Evolutionary conservation across 129 eudicot species (phyloP).

Genomic region (Artemisia tridentata): DNA sequence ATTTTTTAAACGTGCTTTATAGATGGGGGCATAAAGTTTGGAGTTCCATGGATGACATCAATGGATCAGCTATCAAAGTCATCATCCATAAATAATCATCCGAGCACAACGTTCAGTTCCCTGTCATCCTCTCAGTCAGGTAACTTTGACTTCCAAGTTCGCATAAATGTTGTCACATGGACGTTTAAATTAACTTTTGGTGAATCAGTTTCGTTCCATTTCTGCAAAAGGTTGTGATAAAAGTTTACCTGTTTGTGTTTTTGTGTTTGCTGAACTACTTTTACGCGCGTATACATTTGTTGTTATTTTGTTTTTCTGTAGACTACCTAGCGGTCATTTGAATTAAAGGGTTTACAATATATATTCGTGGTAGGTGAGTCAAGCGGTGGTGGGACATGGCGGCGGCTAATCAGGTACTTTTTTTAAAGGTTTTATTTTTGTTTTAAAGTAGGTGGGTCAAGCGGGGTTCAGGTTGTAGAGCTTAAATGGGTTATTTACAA

Average conservation of each 20-base stretch:
- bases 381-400: too few relatives aligned
- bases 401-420: too few relatives aligned
- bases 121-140: conserved; percentile 61
- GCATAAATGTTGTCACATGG: not conserved
- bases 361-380: too few relatives aligned
- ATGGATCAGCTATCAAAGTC: conserved; percentile 19
- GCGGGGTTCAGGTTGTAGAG: too few relatives aligned
- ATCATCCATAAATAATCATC: conserved; percentile 54
- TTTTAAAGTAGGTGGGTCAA: too few relatives aligned
- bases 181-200: too few relatives aligned
- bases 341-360: too few relatives aligned
- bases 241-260: not conserved
- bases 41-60: conserved; percentile 46
- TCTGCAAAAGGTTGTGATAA: not conserved
- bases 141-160: conserved; percentile 22
- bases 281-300: not conserved
- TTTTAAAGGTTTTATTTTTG: too few relatives aligned
- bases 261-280: conserved; percentile 1
- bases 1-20: not conserved
- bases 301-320: not conserved
- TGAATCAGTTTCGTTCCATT: not conserved
- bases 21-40: conserved; percentile 11
- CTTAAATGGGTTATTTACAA: too few relatives aligned
- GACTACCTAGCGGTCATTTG: not conserved
- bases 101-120: conserved; percentile 44